These are phyloP conservation scores for Herpetomonas samuelpessoai DNA, from an alignment of 208 protist species.

Conservation along the genomic window DNA sequence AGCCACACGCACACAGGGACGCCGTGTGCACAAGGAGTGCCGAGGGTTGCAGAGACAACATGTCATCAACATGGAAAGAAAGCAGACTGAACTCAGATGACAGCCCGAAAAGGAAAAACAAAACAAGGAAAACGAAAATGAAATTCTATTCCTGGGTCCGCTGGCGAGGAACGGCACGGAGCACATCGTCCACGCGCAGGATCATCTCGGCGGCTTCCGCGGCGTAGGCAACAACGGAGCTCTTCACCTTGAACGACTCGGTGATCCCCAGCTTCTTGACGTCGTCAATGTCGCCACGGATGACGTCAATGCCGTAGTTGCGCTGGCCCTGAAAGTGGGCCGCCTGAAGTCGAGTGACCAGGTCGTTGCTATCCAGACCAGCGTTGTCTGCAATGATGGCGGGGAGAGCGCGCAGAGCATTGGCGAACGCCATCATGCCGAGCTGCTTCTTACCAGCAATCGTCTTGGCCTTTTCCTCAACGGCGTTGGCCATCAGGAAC, in stretches of 20 bases:
- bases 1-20: too few relatives aligned
- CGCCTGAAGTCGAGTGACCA: constrained; percentile 95
- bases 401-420: constrained; percentile 95
- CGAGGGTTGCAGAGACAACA: too few relatives aligned
- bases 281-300: constrained; percentile 94
- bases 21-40: too few relatives aligned
- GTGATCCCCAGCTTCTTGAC: constrained; percentile 95
- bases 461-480: constrained; percentile 93
- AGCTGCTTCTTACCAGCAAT: constrained; percentile 83
- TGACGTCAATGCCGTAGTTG: constrained; percentile 93
- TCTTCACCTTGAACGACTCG: constrained; percentile 98
- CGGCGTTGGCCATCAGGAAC: constrained; percentile 98
- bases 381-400: constrained; percentile 98
- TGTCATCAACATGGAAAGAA: too few relatives aligned
- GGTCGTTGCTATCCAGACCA: constrained; percentile 97
- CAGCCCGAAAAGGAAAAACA: too few relatives aligned
- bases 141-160: constrained; percentile 57
- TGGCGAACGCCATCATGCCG: constrained; percentile 96
- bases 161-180: constrained; percentile 94
- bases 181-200: constrained; percentile 98
- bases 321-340: constrained; percentile 67
- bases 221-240: constrained; percentile 95
- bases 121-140: constrained; percentile 9
- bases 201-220: constrained; percentile 99
- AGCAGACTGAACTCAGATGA: too few relatives aligned